These are phyloP conservation scores for Boletus vermiculosoides DNA, from an alignment of 768 basidiomycete species.

Conservation along the genomic window DNA sequence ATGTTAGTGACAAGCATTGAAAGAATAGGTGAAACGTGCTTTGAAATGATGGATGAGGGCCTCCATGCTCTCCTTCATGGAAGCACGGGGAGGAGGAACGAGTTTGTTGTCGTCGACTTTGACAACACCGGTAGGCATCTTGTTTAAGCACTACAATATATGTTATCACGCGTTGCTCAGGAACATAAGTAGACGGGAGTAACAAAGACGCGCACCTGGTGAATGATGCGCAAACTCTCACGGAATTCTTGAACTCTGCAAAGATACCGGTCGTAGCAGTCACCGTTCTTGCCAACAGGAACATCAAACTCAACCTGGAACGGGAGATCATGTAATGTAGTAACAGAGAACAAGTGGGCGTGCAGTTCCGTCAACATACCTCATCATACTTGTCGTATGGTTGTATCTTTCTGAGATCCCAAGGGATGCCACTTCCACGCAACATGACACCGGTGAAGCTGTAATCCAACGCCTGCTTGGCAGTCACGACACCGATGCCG, in stretches of 20 bases:
- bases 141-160: constrained; percentile 80
- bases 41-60: constrained; percentile 98
- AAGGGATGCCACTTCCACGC: constrained; percentile 87
- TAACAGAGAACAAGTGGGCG: not conserved
- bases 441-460: constrained; percentile 97
- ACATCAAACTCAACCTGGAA: constrained; percentile 90
- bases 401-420: constrained; percentile 89
- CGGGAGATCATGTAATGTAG: not conserved
- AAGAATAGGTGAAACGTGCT: constrained; percentile 35
- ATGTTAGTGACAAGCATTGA: not conserved
- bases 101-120: constrained; percentile 99
- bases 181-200: too few relatives aligned
- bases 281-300: constrained; percentile 94
- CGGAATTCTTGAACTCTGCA: constrained; percentile 99
- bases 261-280: constrained; percentile 97
- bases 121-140: constrained; percentile 89
- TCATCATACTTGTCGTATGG: constrained; percentile 98
- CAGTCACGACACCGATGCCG: constrained; percentile 86
- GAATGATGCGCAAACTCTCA: constrained; percentile 87
- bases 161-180: not conserved
- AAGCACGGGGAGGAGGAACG: constrained; percentile 91
- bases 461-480: constrained; percentile 89
- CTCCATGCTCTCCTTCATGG: constrained; percentile 99
- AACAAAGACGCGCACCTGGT: constrained; percentile 47
- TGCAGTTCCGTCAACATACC: constrained; percentile 38